Evolutionary conservation across 441 rosid genomes (phyloP), one percentile per base, ranked within the genome.

Genomic region (Cnidoscolus chayamansa): DNA sequence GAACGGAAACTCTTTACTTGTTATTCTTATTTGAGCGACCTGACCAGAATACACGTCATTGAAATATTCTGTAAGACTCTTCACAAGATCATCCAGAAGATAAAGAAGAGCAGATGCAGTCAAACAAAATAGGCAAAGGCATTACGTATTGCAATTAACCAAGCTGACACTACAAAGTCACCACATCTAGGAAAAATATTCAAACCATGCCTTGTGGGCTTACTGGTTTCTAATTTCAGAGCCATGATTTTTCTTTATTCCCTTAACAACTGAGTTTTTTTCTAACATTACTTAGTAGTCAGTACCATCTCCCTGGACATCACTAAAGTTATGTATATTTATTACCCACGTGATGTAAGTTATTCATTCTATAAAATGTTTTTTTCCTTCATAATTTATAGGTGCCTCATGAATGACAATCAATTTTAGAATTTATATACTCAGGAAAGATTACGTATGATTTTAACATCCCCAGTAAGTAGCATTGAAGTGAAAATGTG

Each of bases 1-100:
- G 68, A 78, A 70, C 12, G 87, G 85, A 65, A 83, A 79, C 77
- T 82, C 85, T 71, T 84, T 80, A 61, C 78, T 79, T 75, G 83
- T 76, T 68, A 87, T 79, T 88, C 98, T 86, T 78, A 91, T 81
- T 91, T 95, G 99, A 62, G 90, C 86, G 81, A 95, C 96, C 99
- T 95, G 86, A 76, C 50, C 78, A 63, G 54, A 74, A 79, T 17
- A 76, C 48, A 70, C 15, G 49, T 31, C 49, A 71, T 72, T 70
- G 56, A 60, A 20, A 77, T 25, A 60, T 30, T 47, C 71, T 62
- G 62, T 51, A 67, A n/a, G 31, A 72, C 53, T 45, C 47, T 32
- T 53, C 55, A 20, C 47, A 56, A 71, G 70, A 49, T n/a, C 9
- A 58, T 64, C 43, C 49, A 57, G 35, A 56, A 68, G 32, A 25